phyloP scores from a whole-genome alignment of 352 stramenopile genomes.

The Phytophthora citrophthora region DNA sequence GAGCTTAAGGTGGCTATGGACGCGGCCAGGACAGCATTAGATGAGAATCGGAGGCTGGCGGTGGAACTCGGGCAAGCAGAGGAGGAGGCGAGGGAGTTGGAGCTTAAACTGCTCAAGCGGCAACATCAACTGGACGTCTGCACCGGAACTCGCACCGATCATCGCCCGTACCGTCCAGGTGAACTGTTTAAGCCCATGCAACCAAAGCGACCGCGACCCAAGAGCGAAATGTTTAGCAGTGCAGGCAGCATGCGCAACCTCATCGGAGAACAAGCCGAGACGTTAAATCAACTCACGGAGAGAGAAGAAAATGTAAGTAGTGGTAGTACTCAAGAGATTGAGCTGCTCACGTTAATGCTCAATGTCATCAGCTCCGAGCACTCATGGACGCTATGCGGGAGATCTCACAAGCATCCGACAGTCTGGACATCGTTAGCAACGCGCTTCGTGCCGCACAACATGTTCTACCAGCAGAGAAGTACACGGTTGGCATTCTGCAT shows the following conservation, averaged over 20 bases:
- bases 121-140: conserved; percentile 66
- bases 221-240: conserved; percentile 48
- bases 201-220: conserved; percentile 49
- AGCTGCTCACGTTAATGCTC: not conserved
- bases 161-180: conserved; percentile 16
- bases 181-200: conserved; percentile 12
- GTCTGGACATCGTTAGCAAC: conserved; percentile 58
- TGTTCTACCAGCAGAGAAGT: conserved; percentile 60
- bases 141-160: conserved; percentile 36
- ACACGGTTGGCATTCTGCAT: conserved; percentile 64
- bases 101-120: conserved; percentile 50
- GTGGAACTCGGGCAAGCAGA: conserved; percentile 42
- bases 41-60: conserved; percentile 42
- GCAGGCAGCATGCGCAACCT: conserved; percentile 52
- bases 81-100: conserved; percentile 46
- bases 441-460: conserved; percentile 58
- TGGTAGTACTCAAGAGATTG: not conserved
- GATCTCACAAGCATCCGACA: conserved; percentile 62
- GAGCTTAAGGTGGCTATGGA: conserved; percentile 46
- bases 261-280: conserved; percentile 56
- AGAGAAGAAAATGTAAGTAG: conserved; percentile 58
- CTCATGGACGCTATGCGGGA: conserved; percentile 70
- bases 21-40: conserved; percentile 33
- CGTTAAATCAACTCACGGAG: conserved; percentile 53
- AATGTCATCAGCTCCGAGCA: conserved; percentile 48